Evolutionary conservation across 164 flowering plant species (phyloP).

Genomic region (Magnolia sinica): DNA sequence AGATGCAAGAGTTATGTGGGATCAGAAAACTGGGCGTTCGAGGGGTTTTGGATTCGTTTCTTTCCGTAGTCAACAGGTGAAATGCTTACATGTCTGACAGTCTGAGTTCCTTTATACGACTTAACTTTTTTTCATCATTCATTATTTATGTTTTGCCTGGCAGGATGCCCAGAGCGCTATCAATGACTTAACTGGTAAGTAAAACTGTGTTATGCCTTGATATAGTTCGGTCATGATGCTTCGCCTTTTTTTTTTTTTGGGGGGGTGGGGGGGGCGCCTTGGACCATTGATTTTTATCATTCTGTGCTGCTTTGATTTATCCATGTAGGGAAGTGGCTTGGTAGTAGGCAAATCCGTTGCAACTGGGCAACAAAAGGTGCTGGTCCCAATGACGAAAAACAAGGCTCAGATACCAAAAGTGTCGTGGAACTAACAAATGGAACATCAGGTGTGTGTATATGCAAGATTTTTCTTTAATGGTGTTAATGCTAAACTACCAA

Average conservation of each 20-base stretch:
- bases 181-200: slow-evolving; percentile 84
- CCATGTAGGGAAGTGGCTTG: slow-evolving; percentile 88
- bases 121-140: background rate
- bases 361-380: slow-evolving; percentile 99
- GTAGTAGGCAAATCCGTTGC: slow-evolving; percentile 92
- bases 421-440: slow-evolving; percentile 86
- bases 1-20: slow-evolving; percentile 88
- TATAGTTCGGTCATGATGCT: background rate
- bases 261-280: too few species aligned
- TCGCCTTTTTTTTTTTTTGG: background rate
- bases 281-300: background rate
- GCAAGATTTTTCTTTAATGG: background rate
- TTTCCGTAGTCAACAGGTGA: slow-evolving; percentile 88
- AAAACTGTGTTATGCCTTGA: background rate
- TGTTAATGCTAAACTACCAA: background rate
- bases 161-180: slow-evolving; percentile 99
- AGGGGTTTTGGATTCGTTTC: slow-evolving; percentile 99
- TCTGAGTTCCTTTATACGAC: background rate
- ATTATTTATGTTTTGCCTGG: slow-evolving; percentile 5
- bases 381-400: slow-evolving; percentile 67
- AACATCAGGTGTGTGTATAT: slow-evolving; percentile 60
- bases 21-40: slow-evolving; percentile 94
- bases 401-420: slow-evolving; percentile 66
- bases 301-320: background rate
- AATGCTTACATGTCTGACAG: background rate